Percentiles rank a stretch among this genome's conserved stretches.
Evolutionary conservation across 1,139 yeast species (phyloP).

Genomic region (Diutina sp.): DNA sequence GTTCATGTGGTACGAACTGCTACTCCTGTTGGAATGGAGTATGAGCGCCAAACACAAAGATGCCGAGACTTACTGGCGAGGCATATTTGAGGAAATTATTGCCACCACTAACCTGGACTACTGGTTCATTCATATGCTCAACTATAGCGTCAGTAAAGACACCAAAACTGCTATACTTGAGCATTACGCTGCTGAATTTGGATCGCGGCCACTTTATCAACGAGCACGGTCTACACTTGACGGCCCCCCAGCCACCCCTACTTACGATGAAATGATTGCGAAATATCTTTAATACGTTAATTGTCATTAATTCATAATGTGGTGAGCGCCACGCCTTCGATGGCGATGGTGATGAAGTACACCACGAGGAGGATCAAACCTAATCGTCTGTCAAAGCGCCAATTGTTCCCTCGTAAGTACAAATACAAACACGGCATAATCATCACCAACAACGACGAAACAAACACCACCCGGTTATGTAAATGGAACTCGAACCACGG

Average conservation of each 20-base stretch:
- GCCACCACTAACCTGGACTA: not conserved
- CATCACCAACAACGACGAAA: not conserved
- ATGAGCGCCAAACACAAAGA: not conserved
- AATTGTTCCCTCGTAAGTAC: not conserved
- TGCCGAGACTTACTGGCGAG: not conserved
- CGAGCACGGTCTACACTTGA: not conserved
- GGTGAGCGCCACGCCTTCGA: not conserved
- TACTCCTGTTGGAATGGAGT: not conserved
- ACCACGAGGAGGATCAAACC: not conserved
- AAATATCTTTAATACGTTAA: not conserved
- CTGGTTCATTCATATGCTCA: constrained; percentile 1
- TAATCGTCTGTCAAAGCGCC: not conserved
- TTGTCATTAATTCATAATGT: not conserved
- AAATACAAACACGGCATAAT: not conserved
- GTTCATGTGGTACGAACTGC: not conserved
- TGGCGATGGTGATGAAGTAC: not conserved
- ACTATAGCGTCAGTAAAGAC: not conserved
- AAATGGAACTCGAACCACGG: not conserved
- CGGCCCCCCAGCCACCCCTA: not conserved
- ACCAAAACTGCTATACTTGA: not conserved
- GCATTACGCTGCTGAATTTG: not conserved
- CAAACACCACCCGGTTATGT: not conserved
- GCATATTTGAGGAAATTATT: not conserved
- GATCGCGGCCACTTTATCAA: not conserved
- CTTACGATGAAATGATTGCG: not conserved